phyloP scores from a whole-genome alignment of 73 alveolate species.

The Breviolum minutum region DNA sequence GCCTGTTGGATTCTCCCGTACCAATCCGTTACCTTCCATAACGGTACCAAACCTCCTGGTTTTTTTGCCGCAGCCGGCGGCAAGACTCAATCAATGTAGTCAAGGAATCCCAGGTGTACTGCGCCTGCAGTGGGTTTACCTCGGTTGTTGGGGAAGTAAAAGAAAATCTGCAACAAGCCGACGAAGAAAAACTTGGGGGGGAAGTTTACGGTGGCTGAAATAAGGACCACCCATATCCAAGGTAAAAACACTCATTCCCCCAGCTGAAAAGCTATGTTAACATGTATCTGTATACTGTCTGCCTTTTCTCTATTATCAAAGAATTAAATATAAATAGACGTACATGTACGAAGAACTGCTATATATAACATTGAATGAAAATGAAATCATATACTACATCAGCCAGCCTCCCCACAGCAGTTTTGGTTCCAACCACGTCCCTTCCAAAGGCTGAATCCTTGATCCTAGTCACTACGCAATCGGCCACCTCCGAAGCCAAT shows the following conservation, averaged over 20 bases:
- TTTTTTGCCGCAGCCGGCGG: conserved; percentile 26
- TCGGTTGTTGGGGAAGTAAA: neutral
- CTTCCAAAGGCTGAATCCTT: neutral
- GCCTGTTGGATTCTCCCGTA: neutral
- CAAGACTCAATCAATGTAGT: conserved; percentile 22
- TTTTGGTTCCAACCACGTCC: neutral
- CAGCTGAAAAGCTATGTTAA: too few species aligned
- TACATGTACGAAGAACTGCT: too few species aligned
- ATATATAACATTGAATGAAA: too few species aligned
- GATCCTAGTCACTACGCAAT: neutral
- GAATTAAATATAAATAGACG: too few species aligned
- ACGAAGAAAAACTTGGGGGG: too few species aligned
- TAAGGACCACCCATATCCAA: too few species aligned
- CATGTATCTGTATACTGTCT: too few species aligned
- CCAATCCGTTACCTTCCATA: neutral
- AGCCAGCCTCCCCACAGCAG: too few species aligned
- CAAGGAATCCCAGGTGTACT: conserved; percentile 39
- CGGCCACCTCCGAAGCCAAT: neutral
- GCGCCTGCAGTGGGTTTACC: conserved; percentile 44
- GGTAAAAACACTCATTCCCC: too few species aligned
- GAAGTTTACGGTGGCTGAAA: neutral
- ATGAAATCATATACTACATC: neutral
- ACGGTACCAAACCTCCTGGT: neutral
- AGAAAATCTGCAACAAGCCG: too few species aligned
- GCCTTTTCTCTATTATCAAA: too few species aligned